A percentile compares a stretch with the other conserved stretches of the same genome.
phyloP scores from a whole-genome alignment of 2,329 filamentous ascomycete species.

The Bipolaris oryzae region DNA sequence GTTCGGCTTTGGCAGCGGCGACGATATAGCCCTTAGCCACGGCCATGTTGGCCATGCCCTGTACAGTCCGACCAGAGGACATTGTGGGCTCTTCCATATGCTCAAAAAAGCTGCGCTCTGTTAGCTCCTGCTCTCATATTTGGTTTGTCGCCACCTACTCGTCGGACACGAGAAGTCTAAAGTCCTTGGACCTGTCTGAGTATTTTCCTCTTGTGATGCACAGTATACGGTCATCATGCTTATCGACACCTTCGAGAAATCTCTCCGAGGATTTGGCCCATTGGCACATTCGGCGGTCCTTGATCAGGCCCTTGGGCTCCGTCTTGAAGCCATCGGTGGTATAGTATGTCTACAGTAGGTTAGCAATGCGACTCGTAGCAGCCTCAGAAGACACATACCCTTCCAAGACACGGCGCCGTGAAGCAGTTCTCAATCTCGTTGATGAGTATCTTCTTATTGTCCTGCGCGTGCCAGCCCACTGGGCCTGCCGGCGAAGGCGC shows the following conservation, averaged over 20 bases:
- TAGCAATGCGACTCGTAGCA: slow-evolving; percentile 6
- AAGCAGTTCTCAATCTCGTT: slow-evolving; percentile 57
- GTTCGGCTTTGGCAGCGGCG: slow-evolving; percentile 76
- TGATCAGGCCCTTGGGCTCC: slow-evolving; percentile 67
- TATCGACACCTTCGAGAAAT: slow-evolving; percentile 70
- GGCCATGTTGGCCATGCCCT: slow-evolving; percentile 81
- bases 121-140: slow-evolving; percentile 19
- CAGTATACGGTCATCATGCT: slow-evolving; percentile 73
- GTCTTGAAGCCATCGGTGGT: slow-evolving; percentile 85
- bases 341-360: slow-evolving; percentile 61
- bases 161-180: slow-evolving; percentile 80
- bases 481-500: slow-evolving; percentile 61
- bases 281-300: slow-evolving; percentile 75
- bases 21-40: slow-evolving; percentile 86
- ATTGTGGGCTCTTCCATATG: slow-evolving; percentile 74
- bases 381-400: slow-evolving; percentile 54
- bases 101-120: slow-evolving; percentile 66
- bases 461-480: slow-evolving; percentile 80
- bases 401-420: slow-evolving; percentile 48
- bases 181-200: slow-evolving; percentile 73
- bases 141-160: slow-evolving; percentile 48
- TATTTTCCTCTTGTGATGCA: slow-evolving; percentile 80
- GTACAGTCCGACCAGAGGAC: slow-evolving; percentile 73
- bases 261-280: slow-evolving; percentile 81
- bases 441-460: slow-evolving; percentile 85